Conservation (phyloP, 495 filamentous ascomycete genomes). For the Bathelium albidoporum region DNA sequence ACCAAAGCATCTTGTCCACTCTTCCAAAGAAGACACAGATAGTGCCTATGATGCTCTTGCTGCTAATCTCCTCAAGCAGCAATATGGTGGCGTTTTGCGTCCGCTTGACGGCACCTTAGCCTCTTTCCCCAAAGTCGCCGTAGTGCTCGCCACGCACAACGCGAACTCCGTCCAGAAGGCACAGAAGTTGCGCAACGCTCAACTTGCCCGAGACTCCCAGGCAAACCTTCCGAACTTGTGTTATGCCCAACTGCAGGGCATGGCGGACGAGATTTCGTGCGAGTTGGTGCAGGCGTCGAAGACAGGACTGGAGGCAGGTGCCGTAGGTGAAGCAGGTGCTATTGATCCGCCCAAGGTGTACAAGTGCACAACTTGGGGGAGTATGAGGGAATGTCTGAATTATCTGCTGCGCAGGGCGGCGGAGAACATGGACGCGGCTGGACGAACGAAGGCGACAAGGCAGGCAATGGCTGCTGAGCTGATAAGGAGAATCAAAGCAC, state of each 20-base stretch:
- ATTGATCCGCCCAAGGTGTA: conserved; percentile 52
- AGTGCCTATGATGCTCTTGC: conserved; percentile 51
- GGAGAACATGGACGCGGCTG: conserved; percentile 85
- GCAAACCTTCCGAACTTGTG: conserved; percentile 48
- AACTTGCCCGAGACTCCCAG: conserved; percentile 29
- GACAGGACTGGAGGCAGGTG: conserved; percentile 10
- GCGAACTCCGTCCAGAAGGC: conserved; percentile 66
- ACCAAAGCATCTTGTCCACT: conserved; percentile 66
- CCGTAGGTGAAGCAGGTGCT: conserved; percentile 14
- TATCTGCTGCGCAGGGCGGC: conserved; percentile 76
- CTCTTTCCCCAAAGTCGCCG: conserved; percentile 50
- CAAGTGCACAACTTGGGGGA: conserved; percentile 91
- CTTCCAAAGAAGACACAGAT: conserved; percentile 75
- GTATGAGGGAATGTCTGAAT: conserved; percentile 85
- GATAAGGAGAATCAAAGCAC: conserved; percentile 43
- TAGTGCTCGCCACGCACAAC: conserved; percentile 90
- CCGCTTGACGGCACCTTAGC: conserved; percentile 26
- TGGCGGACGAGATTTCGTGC: conserved; percentile 92
- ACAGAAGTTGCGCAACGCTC: conserved; percentile 46
- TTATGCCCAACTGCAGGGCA: conserved; percentile 89
- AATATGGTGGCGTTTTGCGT: conserved; percentile 43
- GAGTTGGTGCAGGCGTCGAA: conserved; percentile 54
- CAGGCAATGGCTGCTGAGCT: conserved; percentile 66
- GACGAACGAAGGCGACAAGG: conserved; percentile 62
- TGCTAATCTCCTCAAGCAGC: conserved; percentile 40